These are phyloP conservation scores for Stemphylium beticola DNA, from an alignment of 2,329 filamentous ascomycete species.

Conservation along the genomic window DNA sequence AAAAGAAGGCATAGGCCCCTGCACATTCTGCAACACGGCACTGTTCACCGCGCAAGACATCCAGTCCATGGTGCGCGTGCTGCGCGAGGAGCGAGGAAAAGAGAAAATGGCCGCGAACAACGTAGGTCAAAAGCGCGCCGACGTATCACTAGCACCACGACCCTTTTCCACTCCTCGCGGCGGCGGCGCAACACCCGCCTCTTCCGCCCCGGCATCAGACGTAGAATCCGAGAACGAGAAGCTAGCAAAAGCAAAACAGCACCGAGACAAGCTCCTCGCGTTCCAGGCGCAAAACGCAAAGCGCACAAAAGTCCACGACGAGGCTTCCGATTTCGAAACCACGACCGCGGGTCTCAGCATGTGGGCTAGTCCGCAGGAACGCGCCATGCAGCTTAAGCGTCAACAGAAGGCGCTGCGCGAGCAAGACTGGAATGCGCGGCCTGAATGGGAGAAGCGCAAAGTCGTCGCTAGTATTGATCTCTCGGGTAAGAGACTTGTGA, in stretches of 20 bases:
- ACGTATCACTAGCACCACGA: slow-evolving; percentile 66
- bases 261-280: slow-evolving; percentile 78
- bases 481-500: slow-evolving; percentile 76
- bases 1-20: slow-evolving; percentile 91
- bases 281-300: slow-evolving; percentile 88
- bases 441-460: slow-evolving; percentile 87
- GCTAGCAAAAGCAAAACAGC: slow-evolving; percentile 72
- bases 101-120: slow-evolving; percentile 87
- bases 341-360: slow-evolving; percentile 68
- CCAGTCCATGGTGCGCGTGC: slow-evolving; percentile 81
- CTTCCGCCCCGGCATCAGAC: slow-evolving; percentile 46
- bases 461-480: slow-evolving; percentile 87
- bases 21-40: slow-evolving; percentile 83
- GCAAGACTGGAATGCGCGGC: slow-evolving; percentile 82
- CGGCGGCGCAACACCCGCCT: slow-evolving; percentile 43
- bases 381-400: slow-evolving; percentile 80
- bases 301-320: slow-evolving; percentile 83
- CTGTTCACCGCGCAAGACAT: slow-evolving; percentile 76
- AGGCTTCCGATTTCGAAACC: slow-evolving; percentile 76
- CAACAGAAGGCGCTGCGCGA: slow-evolving; percentile 85
- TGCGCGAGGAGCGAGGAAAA: slow-evolving; percentile 83
- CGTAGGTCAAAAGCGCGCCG: slow-evolving; percentile 68
- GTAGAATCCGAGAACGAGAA: slow-evolving; percentile 61
- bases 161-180: slow-evolving; percentile 60
- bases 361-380: slow-evolving; percentile 84